Conservation (phyloP, 805 yeast genomes). For the Clavispora asparagi region DNA sequence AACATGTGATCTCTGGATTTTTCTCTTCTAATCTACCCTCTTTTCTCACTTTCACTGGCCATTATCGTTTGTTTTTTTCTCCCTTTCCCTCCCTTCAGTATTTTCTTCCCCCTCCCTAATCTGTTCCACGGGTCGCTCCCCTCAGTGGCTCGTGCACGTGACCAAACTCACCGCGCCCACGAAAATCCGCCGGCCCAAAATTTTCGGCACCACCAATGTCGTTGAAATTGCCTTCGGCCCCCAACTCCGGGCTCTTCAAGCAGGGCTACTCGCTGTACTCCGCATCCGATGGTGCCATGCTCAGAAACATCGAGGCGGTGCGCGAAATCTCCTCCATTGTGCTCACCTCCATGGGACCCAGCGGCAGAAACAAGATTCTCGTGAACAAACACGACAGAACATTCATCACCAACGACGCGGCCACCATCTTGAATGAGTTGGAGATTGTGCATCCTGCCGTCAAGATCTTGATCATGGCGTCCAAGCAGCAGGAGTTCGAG, state of each 20-base stretch:
- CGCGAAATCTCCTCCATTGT: constrained; percentile 90
- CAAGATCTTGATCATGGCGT: constrained; percentile 90
- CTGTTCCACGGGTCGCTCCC: no score
- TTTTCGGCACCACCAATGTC: constrained; percentile 50
- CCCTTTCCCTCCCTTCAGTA: no score
- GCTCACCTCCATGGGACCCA: constrained; percentile 93
- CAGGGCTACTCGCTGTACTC: constrained; percentile 88
- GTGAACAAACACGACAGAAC: constrained; percentile 84
- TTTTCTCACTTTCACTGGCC: no score
- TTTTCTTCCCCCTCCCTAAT: no score
- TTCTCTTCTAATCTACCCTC: no score
- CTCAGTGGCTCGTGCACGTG: constrained; percentile 1
- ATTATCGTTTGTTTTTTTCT: no score
- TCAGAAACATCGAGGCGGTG: constrained; percentile 88
- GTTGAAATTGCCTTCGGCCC: constrained; percentile 84
- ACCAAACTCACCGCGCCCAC: not conserved
- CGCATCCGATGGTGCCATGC: constrained; percentile 91
- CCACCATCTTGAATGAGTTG: constrained; percentile 88
- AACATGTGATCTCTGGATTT: no score
- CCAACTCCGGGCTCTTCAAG: constrained; percentile 89
- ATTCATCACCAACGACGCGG: constrained; percentile 95
- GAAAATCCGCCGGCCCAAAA: not conserved
- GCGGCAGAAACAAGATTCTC: constrained; percentile 94
- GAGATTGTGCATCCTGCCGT: constrained; percentile 98
- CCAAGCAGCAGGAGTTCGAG: constrained; percentile 94